Percentiles rank a stretch among this genome's conserved stretches.
Evolutionary conservation across 192 early-diverging fungal species (phyloP).

Genomic region (Obelidium mucronatum): DNA sequence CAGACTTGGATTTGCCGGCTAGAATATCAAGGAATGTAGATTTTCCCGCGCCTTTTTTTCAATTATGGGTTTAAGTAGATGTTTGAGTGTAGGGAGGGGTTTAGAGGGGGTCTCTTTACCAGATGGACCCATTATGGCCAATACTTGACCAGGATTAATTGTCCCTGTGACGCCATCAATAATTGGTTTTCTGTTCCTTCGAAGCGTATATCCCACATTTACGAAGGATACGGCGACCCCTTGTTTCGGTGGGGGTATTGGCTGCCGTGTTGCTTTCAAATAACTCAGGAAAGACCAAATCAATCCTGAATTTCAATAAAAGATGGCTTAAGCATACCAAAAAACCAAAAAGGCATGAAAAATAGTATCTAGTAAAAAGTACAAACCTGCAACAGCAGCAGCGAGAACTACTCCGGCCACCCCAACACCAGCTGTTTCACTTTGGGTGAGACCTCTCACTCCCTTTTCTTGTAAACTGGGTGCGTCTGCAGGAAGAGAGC

Average conservation of each 20-base stretch:
- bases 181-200: slow-evolving; percentile 57
- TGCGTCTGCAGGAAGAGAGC: slow-evolving; percentile 52
- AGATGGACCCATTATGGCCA: slow-evolving; percentile 92
- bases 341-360: neutral
- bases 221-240: slow-evolving; percentile 42
- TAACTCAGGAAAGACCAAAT: slow-evolving; percentile 35
- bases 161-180: slow-evolving; percentile 73
- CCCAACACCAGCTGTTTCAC: slow-evolving; percentile 21
- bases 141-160: slow-evolving; percentile 76
- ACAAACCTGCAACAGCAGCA: slow-evolving; percentile 4
- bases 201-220: slow-evolving; percentile 38
- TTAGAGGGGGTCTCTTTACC: slow-evolving; percentile 37
- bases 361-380: neutral
- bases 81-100: neutral
- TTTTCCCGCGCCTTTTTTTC: slow-evolving; percentile 75
- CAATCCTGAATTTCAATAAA: slow-evolving; percentile 21
- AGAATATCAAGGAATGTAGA: slow-evolving; percentile 85
- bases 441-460: slow-evolving; percentile 5
- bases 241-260: slow-evolving; percentile 34
- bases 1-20: slow-evolving; percentile 67
- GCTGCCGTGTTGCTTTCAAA: slow-evolving; percentile 8
- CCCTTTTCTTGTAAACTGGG: slow-evolving; percentile 23
- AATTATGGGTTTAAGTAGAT: neutral
- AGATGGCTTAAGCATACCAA: neutral
- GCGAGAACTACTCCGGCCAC: neutral